Evolutionary conservation across 176 grass and related monocot species (phyloP), one percentile per base, ranked within the genome.

Genomic region (Avena eriantha): DNA sequence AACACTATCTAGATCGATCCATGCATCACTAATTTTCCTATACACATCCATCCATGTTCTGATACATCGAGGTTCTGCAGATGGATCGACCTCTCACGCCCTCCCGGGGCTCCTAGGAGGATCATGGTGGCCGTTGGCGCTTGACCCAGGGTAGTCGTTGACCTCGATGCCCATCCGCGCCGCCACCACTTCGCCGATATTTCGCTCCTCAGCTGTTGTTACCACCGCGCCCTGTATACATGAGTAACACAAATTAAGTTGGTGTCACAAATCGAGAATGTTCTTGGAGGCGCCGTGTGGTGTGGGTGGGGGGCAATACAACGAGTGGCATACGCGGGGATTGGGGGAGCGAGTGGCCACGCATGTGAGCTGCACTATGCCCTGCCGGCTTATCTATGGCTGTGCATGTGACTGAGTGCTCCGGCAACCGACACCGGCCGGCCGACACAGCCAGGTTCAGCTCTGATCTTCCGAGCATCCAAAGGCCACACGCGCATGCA

Each of bases 61-160:
- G 29, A 39, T 60, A 60, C 34, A 45, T 11, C 3, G 35, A 77
- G 51, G 64, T 10, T 31, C 23, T 35, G 47, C 55, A 10, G 71
- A 49, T 69, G 3, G 45, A 35, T 35, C 34, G 76, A 9, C 5
- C n/a, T 84, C 3, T 65, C 61, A 90, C 41, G 86, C 69, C 90
- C 94, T 92, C 29, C 94, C 94, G 0, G 94, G 91, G 65, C 89
- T 88, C 53, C 80, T 92, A 0, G 94, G 94, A 1, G 94, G 94
- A 10, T 96, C 94, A 21, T 96, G 94, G 34, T 92, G 92, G 47
- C 88, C 90, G 71, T 93, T 96, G 48, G 94, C 94, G n/a, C 94
- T 90, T 11, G 92, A 96, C 7, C 94, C 92, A 24, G 92, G 94
- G 78, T 96, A 96, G 63, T 96, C 94, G 67, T 96, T 93, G 43